Base-by-base conservation (phyloP, 2,329 filamentous ascomycete genomes). In the Truncatella angustata region DNA sequence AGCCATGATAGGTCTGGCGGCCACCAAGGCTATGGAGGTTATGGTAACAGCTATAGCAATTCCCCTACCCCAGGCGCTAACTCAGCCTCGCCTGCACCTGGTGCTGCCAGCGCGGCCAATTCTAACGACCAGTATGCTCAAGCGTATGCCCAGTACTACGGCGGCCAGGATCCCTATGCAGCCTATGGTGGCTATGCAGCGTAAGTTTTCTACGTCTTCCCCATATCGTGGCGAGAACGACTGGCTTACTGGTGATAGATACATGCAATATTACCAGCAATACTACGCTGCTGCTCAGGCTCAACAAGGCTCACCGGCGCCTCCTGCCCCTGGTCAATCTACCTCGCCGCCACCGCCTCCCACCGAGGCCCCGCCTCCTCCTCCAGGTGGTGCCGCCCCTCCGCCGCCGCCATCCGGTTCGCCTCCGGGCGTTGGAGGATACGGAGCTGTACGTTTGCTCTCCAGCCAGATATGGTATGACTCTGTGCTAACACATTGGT, bases 171-270 rank as follows among this genome's bases (percentile, higher is more conserved):
- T 64, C 93, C 92, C 0, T 97, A 97, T 68, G 91, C 91, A 37
- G 85, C 89, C 7, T 97, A 94, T 61, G 93, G 93, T 56, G 93
- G 93, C 50, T 97, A 94, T 70, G 82, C 86, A 60, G 88, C 87
- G 73, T 90, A 80, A 66, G 76, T 50, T 9, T 12, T 30, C 40
- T 23, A 18, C 9, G n/a, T 20, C 14, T 34, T 4, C 18, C 34
- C 20, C 11, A 20, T 32, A 4, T 23, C 11, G 9, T 35, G 10
- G 12, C 45, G 16, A 35, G 40, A 69, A 56, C 42, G n/a, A 16
- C 47, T 40, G 9, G 26, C 32, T 42, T 30, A 11, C 7, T 11
- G 16, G 35, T 3, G 23, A 37, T 55, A 81, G 78, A 39, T 86
- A 86, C 60, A 74, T 81, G 57, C 86, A 88, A 60, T 86, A 88